phyloP scores from a whole-genome alignment of 345 rosid species.

The Capsella bursapastoris region DNA sequence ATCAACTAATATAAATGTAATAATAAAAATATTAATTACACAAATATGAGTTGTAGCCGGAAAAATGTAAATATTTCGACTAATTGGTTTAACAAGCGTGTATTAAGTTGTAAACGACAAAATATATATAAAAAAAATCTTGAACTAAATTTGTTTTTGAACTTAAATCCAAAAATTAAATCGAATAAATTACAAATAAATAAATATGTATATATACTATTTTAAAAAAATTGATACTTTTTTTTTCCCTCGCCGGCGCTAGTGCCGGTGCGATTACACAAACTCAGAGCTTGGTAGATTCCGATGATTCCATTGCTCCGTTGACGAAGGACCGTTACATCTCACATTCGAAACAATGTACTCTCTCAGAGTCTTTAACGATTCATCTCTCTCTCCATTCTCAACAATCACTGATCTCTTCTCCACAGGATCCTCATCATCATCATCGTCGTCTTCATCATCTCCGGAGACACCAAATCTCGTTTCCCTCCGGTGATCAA shows the following conservation, averaged over 20 bases:
- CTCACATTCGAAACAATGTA: slow-evolving; percentile 52
- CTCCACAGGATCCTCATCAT: slow-evolving; percentile 51
- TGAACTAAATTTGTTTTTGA: not conserved
- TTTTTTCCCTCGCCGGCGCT: slow-evolving; percentile 20
- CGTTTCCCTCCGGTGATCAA: slow-evolving; percentile 2
- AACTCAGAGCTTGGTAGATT: slow-evolving; percentile 33
- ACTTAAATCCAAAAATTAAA: not conserved
- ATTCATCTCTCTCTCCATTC: slow-evolving; percentile 56
- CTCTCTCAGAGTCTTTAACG: slow-evolving; percentile 62
- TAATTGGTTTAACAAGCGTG: not conserved
- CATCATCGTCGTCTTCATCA: slow-evolving; percentile 51
- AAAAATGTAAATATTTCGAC: not conserved
- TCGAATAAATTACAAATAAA: slow-evolving; percentile 16
- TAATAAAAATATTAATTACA: not conserved
- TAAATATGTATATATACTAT: slow-evolving; percentile 2
- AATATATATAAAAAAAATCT: not conserved
- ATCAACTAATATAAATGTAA: not conserved
- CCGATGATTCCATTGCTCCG: slow-evolving; percentile 42
- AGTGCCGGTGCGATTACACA: slow-evolving; percentile 36
- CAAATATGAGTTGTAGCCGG: not conserved
- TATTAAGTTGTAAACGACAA: not conserved
- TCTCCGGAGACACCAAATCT: slow-evolving; percentile 32
- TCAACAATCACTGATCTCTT: slow-evolving; percentile 50
- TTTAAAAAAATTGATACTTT: not conserved
- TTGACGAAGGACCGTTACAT: slow-evolving; percentile 35